A percentile compares a stretch with the other conserved stretches of the same genome.
These are phyloP conservation scores for Pyrenopolyporus hunteri DNA, from an alignment of 495 filamentous ascomycete genomes.

Conservation along the genomic window DNA sequence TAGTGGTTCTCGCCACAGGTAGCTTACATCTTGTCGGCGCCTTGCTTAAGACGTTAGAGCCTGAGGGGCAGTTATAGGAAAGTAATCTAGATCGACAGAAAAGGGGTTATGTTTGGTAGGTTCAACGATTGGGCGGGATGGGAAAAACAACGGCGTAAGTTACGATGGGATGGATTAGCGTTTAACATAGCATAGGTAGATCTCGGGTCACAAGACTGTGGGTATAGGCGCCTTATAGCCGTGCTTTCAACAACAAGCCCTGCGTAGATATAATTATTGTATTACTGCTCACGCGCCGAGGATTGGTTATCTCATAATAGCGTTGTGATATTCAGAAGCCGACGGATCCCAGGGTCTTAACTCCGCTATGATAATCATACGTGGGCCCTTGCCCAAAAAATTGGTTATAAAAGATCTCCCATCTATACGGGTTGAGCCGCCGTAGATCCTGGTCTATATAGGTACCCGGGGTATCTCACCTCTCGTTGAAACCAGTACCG, in stretches of 20 bases:
- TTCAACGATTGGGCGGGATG: not conserved
- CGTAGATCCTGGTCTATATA: conserved; percentile 19
- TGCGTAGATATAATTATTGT: not conserved
- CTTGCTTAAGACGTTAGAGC: conserved; percentile 75
- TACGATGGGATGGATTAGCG: not conserved
- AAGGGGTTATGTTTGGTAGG: not conserved
- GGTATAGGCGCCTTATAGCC: not conserved
- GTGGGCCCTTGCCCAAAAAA: not conserved
- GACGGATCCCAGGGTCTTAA: not conserved
- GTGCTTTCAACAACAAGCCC: conserved; percentile 15
- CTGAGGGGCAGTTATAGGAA: conserved; percentile 37
- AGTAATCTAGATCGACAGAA: not conserved
- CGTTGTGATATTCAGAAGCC: not conserved
- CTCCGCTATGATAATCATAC: not conserved
- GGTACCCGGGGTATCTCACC: conserved; percentile 15
- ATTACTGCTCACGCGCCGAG: too few species aligned
- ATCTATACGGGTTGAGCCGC: conserved; percentile 34
- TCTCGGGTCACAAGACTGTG: conserved; percentile 7
- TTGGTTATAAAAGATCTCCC: not conserved
- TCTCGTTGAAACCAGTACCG: conserved; percentile 12
- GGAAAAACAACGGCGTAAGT: not conserved
- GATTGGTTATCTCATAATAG: too few species aligned
- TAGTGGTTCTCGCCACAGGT: conserved; percentile 69
- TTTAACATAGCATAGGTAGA: conserved; percentile 4
- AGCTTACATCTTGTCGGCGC: conserved; percentile 90